A percentile compares a stretch with the other conserved stretches of the same genome.
These are phyloP conservation scores for Tanacetum coccineum DNA, from an alignment of 129 eudicot genomes.

Conservation along the genomic window DNA sequence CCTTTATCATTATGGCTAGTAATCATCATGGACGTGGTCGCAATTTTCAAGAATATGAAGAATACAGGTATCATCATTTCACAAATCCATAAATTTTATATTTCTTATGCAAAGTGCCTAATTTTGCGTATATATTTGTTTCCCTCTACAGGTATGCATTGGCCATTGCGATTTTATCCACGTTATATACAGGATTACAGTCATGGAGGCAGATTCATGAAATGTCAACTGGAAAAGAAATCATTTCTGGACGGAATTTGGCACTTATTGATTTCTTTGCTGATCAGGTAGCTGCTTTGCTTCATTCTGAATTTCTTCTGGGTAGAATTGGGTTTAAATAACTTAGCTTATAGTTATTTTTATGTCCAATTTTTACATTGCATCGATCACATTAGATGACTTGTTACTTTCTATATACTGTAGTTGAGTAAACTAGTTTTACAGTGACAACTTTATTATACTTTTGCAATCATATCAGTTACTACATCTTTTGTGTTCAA, in stretches of 20 bases:
- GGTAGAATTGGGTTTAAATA: too few relatives aligned
- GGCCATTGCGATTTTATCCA: conserved; percentile 78
- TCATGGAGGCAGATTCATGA: conserved; percentile 56
- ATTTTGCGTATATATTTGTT: too few relatives aligned
- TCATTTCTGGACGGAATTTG: conserved; percentile 35
- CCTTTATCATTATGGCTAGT: conserved; percentile 74
- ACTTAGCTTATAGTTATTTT: too few relatives aligned
- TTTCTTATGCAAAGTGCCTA: too few relatives aligned
- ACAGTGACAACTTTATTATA: too few relatives aligned
- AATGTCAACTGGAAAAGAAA: conserved; percentile 43
- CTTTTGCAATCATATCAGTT: too few relatives aligned
- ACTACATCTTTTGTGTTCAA: too few relatives aligned
- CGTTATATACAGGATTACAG: conserved; percentile 78
- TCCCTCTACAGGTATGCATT: conserved; percentile 75
- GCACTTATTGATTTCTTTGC: conserved; percentile 59
- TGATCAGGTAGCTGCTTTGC: conserved; percentile 94
- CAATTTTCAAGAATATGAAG: conserved; percentile 58
- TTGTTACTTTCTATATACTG: too few relatives aligned
- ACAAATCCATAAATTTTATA: too few relatives aligned
- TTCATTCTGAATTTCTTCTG: neutral
- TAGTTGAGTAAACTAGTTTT: too few relatives aligned
- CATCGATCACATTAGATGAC: neutral
- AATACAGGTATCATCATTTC: too few relatives aligned
- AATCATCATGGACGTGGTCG: conserved; percentile 60
- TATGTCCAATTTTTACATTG: neutral